Conservation (phyloP, 2,329 filamentous ascomycete species). For the Chaetomiaceae sp. region DNA sequence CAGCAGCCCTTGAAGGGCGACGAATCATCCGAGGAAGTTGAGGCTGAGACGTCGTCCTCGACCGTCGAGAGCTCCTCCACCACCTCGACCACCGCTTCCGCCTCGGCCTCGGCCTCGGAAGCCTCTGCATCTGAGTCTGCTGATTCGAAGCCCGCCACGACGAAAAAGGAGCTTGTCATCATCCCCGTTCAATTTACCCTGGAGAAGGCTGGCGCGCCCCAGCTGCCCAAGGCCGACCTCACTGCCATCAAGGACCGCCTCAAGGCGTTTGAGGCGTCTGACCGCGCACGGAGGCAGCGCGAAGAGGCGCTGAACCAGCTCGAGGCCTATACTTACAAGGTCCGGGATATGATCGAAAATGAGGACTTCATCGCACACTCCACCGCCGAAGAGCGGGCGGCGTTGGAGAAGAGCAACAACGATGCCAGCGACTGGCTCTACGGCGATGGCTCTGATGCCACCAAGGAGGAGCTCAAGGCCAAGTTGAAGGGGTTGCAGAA, state of each 20-base stretch:
- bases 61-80: conserved; percentile 34
- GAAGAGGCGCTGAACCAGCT: conserved; percentile 89
- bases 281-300: conserved; percentile 68
- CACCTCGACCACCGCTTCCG: conserved; percentile 28
- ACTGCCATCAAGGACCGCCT: conserved; percentile 63
- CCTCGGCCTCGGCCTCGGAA: conserved; percentile 27
- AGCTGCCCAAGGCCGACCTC: conserved; percentile 47
- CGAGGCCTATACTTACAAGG: conserved; percentile 88
- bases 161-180: conserved; percentile 55
- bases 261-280: conserved; percentile 79
- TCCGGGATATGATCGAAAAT: conserved; percentile 75
- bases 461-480: conserved; percentile 67
- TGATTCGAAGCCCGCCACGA: conserved; percentile 51
- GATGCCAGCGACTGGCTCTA: conserved; percentile 87
- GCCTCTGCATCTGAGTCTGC: conserved; percentile 45
- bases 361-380: conserved; percentile 69
- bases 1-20: conserved; percentile 69
- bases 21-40: conserved; percentile 41
- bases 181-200: conserved; percentile 50
- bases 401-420: conserved; percentile 64
- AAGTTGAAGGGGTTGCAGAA: conserved; percentile 73
- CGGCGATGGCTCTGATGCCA: conserved; percentile 73
- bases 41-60: conserved; percentile 41
- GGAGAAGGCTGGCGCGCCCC: conserved; percentile 47
- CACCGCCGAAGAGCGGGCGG: conserved; percentile 61